phyloP scores from a whole-genome alignment of 495 filamentous ascomycete species.

The Usnea hakonensis region DNA sequence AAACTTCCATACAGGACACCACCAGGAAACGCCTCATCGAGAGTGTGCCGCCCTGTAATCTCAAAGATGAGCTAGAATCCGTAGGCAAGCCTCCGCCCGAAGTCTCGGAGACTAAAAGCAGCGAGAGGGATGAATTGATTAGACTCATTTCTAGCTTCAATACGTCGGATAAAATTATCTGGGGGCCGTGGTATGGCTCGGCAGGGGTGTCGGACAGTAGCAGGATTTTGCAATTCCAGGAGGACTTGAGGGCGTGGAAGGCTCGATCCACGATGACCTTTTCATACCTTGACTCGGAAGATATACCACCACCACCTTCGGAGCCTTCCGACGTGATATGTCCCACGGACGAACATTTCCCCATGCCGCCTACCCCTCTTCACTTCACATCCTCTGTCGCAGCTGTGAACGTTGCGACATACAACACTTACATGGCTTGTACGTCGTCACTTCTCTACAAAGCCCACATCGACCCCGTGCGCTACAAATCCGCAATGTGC shows the following conservation, averaged over 20 bases:
- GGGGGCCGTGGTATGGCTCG: background rate
- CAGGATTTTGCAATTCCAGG: background rate
- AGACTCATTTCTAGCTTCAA: background rate
- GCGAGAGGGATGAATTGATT: background rate
- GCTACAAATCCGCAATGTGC: background rate
- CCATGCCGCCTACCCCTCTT: background rate
- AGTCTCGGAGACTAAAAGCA: background rate
- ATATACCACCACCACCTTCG: background rate
- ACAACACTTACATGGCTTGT: background rate
- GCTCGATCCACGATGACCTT: background rate
- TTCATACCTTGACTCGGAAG: background rate
- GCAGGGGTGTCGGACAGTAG: background rate
- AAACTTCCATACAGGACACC: background rate
- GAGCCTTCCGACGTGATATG: background rate
- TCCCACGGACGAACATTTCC: background rate
- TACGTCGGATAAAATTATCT: background rate
- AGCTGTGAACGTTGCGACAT: background rate
- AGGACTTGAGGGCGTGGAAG: background rate
- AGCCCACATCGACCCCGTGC: background rate
- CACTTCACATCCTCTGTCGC: background rate
- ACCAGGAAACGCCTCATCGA: background rate
- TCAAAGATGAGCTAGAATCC: background rate
- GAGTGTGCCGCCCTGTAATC: background rate
- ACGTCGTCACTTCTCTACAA: background rate
- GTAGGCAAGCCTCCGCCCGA: background rate